Conservation (phyloP, 495 filamentous ascomycete genomes). For the Collariella sp. region DNA sequence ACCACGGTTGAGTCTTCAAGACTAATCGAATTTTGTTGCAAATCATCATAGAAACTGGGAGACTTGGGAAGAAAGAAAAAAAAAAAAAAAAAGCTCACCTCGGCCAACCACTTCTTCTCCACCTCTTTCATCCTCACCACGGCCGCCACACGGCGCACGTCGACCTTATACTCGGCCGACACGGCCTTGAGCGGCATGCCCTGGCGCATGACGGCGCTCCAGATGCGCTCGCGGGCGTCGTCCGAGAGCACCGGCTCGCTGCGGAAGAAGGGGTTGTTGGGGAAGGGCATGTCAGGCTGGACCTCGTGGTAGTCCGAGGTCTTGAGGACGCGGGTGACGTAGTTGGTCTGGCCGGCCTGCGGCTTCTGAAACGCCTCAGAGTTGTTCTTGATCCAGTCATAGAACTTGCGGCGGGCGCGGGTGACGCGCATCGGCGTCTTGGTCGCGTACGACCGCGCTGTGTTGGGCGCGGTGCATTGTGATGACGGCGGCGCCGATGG, state of each 20-base stretch:
- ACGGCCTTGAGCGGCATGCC: slow-evolving; percentile 67
- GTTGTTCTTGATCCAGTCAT: slow-evolving; percentile 7
- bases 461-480: no score
- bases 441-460: slow-evolving; percentile 22
- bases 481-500: slow-evolving; percentile 1
- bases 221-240: slow-evolving; percentile 65
- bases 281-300: slow-evolving; percentile 50
- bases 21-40: slow-evolving; percentile 95
- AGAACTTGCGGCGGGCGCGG: slow-evolving; percentile 15
- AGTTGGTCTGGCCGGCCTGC: slow-evolving; percentile 4
- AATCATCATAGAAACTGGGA: slow-evolving; percentile 41
- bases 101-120: slow-evolving; percentile 64
- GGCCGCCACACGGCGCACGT: slow-evolving; percentile 80
- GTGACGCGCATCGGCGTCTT: slow-evolving; percentile 14
- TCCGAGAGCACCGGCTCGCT: slow-evolving; percentile 72
- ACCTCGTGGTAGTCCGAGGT: neutral
- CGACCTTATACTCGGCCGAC: slow-evolving; percentile 67
- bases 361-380: slow-evolving; percentile 5
- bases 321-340: neutral
- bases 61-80: no score
- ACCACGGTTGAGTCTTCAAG: slow-evolving; percentile 90
- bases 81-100: no score
- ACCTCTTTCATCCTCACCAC: slow-evolving; percentile 81
- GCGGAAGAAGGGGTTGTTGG: slow-evolving; percentile 60
- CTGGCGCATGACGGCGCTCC: slow-evolving; percentile 50